Evolutionary conservation across 352 stramenopile genomes (phyloP), one percentile per base, ranked within the genome.

Genomic region (Globisporangium cystogenes): DNA sequence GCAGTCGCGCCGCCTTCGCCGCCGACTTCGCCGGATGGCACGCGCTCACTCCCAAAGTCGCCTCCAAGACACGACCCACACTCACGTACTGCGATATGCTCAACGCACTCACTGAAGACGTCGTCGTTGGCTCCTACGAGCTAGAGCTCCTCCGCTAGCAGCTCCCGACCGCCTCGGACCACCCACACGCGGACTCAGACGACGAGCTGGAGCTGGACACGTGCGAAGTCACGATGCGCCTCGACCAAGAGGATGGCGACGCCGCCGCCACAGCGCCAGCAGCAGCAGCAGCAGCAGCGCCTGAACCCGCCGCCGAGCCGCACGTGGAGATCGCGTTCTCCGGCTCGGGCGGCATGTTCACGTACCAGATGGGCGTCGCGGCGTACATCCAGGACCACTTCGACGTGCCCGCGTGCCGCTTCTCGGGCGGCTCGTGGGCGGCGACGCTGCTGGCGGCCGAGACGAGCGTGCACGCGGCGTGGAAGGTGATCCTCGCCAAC

Each of bases 321-420:
- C 72, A 72, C 1, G 65, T 88, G 40, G 76, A 88, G 60, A 74
- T 86, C 48, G 73, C 72, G 8, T 88, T 88, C 60, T 85, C 76
- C 31, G 71, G 74, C 11, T 87, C 74, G n/a, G 76, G 62, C 2
- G 76, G 74, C 29, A 67, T 76, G 59, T 88, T 88, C 50, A 73
- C 85, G 10, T 88, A 86, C 54, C 77, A 88, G 61, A 88, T 88
- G 76, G 76, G 76, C 27, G 59, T 86, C 47, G 76, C 76, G 0
- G 76, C 77, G 33, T 88, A 81, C 60, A 60, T 88, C 10, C 77
- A 88, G 48, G 77, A 88, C 37, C 64, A 82, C 54, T 75, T 78
- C 48, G 62, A 75, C 51, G 46, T 78, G n/a, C 73, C 66, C 7
- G 53, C 64, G 18, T 78, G 69, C 53, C 69, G 64, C 27, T 62